phyloP scores from a whole-genome alignment of 257 asterid species.

The Solanum lycopersicoides region DNA sequence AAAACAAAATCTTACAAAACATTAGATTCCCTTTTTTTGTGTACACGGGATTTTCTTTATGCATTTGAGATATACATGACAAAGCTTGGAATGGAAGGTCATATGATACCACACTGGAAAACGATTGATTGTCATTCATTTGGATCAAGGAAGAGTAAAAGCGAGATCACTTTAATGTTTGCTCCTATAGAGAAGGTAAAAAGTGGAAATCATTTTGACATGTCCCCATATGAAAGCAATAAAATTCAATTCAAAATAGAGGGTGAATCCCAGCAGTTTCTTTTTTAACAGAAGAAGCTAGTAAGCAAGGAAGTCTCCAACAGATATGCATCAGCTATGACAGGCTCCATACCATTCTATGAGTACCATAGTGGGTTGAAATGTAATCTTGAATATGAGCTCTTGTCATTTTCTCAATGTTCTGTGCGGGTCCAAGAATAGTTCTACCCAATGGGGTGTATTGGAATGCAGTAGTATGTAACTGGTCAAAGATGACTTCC shows the following conservation, averaged over 20 bases:
- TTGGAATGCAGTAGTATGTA: slow-evolving; percentile 92
- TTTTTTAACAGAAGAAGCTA: neutral
- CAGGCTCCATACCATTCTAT: slow-evolving; percentile 50
- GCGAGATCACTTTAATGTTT: neutral
- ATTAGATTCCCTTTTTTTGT: neutral
- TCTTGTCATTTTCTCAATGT: slow-evolving; percentile 44
- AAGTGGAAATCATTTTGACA: neutral
- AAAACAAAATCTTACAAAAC: neutral
- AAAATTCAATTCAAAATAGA: neutral
- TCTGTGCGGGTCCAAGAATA: slow-evolving; percentile 76
- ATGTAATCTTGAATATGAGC: slow-evolving; percentile 46
- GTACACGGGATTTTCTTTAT: neutral
- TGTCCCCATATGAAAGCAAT: neutral
- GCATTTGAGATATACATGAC: neutral
- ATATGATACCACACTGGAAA: neutral
- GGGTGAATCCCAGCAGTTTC: neutral
- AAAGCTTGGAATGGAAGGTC: neutral
- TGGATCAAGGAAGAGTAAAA: neutral
- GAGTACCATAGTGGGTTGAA: slow-evolving; percentile 65
- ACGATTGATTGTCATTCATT: neutral
- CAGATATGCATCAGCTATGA: neutral
- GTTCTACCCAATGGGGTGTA: slow-evolving; percentile 77
- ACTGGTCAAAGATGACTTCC: slow-evolving; percentile 82
- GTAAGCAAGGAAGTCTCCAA: neutral
- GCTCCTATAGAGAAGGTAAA: neutral